Base-by-base conservation (phyloP, 768 basidiomycete genomes). In the Russula compacta region DNA sequence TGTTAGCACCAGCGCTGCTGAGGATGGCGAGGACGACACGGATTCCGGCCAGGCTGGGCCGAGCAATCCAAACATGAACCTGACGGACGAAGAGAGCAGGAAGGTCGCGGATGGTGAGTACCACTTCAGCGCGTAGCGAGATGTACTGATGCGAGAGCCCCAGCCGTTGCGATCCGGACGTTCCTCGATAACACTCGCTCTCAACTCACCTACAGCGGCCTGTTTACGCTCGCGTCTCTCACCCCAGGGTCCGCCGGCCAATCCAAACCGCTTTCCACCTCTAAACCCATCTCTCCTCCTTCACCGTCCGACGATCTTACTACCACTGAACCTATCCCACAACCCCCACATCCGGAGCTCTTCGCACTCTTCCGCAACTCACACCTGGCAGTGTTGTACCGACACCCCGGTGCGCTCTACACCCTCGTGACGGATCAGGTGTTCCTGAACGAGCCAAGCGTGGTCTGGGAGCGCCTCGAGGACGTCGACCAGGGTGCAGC, bases 331-430 rank as follows among this genome's bases (percentile, higher is more conserved):
- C 57, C 72, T 14, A 76, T 78, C 0, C 79, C 82, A 2, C 24
- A 29, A 29, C 32, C 49, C 0, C 43, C 17, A 8, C 58, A 57
- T 5, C 24, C 56, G 14, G 50, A 55, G 38, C 81, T 94, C 57
- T 86, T 87, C n/a, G 92, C 93, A 0, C 82, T 95, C 63, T 95
- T 94, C 78, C 84, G 94, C 55, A 92, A 84, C 72, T 92, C 91
- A 0, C 94, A 95, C 69, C 83, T 97, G 14, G 86, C 87, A 0
- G 93, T 95, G 9, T 76, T 97, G 2, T 89, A 92, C 76, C 90
- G 87, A 61, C 69, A 78, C 54, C 57, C 44, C 21, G 68, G 69
- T 6, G 79, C 82, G 5, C 75, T 97, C 7, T 95, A 91, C 71
- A 82, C 83, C 1, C 85, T 97, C 63, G 91, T 87, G 12, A 94